Conservation (phyloP, 2,329 filamentous ascomycete genomes). For the Fusarium verticillioides region DNA sequence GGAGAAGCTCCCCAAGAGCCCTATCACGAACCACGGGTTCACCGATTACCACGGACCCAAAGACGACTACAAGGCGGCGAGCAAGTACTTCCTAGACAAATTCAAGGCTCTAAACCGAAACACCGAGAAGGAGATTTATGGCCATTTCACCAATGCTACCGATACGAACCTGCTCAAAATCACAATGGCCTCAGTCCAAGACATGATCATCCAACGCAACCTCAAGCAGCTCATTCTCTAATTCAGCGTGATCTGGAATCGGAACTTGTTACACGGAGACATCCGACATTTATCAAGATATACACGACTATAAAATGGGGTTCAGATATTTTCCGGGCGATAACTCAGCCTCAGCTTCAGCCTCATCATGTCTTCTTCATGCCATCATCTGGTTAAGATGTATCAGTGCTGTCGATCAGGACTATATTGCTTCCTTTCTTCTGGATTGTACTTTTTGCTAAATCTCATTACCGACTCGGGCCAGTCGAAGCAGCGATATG, state of each 20-base stretch:
- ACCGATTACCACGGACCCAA: constrained; percentile 80
- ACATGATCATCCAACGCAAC: constrained; percentile 89
- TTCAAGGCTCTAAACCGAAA: constrained; percentile 81
- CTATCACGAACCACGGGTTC: constrained; percentile 79
- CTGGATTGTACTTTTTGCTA: constrained; percentile 5
- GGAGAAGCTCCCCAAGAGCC: constrained; percentile 76
- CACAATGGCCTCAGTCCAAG: constrained; percentile 86
- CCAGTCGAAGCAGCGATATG: constrained; percentile 4
- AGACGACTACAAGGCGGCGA: constrained; percentile 77
- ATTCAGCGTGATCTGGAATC: constrained; percentile 9
- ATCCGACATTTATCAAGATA: background rate
- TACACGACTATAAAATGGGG: constrained; percentile 1
- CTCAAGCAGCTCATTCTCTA: constrained; percentile 76
- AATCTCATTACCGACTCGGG: background rate
- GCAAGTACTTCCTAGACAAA: constrained; percentile 85
- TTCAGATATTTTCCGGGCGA: constrained; percentile 1
- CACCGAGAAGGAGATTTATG: constrained; percentile 71
- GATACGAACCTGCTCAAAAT: constrained; percentile 83
- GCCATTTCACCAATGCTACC: constrained; percentile 71
- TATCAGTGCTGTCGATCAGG: background rate
- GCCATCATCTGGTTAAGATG: background rate
- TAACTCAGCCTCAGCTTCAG: background rate
- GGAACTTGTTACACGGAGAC: constrained; percentile 1
- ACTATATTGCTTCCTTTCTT: background rate
- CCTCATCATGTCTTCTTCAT: background rate